phyloP scores from a whole-genome alignment of 2,329 filamentous ascomycete genomes.

The Arachnomyces sp. region DNA sequence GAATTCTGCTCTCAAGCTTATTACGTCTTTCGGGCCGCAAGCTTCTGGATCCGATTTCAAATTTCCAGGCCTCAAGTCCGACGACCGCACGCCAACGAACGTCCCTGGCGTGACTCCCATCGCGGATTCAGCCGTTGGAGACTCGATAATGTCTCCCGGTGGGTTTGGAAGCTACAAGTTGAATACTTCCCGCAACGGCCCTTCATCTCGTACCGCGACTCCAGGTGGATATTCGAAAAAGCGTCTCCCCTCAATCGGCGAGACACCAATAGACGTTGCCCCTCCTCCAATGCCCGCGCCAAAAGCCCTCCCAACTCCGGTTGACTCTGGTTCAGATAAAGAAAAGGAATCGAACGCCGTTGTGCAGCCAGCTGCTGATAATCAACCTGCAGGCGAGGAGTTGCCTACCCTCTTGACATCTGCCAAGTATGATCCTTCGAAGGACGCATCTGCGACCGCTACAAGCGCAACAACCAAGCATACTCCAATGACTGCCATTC shows the following conservation, averaged over 20 bases:
- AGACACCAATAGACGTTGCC: slow-evolving; percentile 50
- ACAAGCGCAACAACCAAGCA: slow-evolving; percentile 28
- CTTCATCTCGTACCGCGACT: slow-evolving; percentile 56
- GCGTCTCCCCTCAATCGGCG: slow-evolving; percentile 70
- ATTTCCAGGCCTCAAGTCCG: slow-evolving; percentile 49
- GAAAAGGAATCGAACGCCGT: slow-evolving; percentile 29
- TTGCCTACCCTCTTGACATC: slow-evolving; percentile 35
- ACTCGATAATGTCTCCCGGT: slow-evolving; percentile 56
- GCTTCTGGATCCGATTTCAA: slow-evolving; percentile 46
- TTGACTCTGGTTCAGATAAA: slow-evolving; percentile 41
- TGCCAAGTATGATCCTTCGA: slow-evolving; percentile 35
- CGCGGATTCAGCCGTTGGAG: slow-evolving; percentile 59
- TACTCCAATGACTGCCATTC: slow-evolving; percentile 56
- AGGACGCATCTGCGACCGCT: too few species aligned
- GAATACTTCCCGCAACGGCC: slow-evolving; percentile 56
- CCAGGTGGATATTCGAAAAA: slow-evolving; percentile 53
- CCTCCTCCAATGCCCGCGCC: slow-evolving; percentile 33
- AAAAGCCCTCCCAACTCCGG: slow-evolving; percentile 34
- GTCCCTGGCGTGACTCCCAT: slow-evolving; percentile 77
- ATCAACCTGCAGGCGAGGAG: slow-evolving; percentile 24
- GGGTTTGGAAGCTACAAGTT: slow-evolving; percentile 51
- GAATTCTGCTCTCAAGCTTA: slow-evolving; percentile 76
- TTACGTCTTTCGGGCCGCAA: slow-evolving; percentile 67
- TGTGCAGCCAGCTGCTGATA: slow-evolving; percentile 18
- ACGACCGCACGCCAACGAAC: slow-evolving; percentile 64